These are phyloP conservation scores for Neocucurbitaria cava DNA, from an alignment of 2,329 filamentous ascomycete species.

Conservation along the genomic window DNA sequence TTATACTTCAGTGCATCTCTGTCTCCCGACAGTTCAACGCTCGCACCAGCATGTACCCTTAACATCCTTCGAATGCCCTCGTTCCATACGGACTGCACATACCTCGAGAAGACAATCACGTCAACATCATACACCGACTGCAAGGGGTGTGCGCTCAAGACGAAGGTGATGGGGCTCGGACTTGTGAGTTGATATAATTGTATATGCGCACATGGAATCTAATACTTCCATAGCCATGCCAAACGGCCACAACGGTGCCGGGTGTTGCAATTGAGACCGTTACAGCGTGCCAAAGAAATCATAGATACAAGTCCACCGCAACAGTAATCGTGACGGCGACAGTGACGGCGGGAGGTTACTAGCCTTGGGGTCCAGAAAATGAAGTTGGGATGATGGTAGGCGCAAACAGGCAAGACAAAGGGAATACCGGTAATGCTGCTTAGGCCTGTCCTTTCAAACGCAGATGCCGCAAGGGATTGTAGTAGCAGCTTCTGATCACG, in stretches of 20 bases:
- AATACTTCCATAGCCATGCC: conserved; percentile 24
- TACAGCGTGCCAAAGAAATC: conserved; percentile 12
- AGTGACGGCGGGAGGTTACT: background rate
- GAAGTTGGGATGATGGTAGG: background rate
- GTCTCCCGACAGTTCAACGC: background rate
- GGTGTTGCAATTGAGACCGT: conserved; percentile 18
- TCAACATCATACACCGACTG: conserved; percentile 37
- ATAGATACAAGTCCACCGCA: background rate
- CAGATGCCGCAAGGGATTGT: background rate
- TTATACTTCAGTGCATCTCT: conserved; percentile 2
- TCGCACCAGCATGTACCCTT: conserved; percentile 22
- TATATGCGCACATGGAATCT: conserved; percentile 2
- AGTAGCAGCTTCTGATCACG: background rate
- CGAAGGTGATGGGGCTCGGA: conserved; percentile 27
- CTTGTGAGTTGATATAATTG: conserved; percentile 23
- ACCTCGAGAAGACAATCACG: conserved; percentile 29
- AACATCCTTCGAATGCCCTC: conserved; percentile 25
- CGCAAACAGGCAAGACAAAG: background rate
- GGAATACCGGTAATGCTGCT: no score
- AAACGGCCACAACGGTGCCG: conserved; percentile 18
- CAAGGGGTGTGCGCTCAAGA: conserved; percentile 30
- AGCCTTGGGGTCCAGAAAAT: background rate
- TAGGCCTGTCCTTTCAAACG: background rate
- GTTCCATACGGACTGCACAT: conserved; percentile 29
- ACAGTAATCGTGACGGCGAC: background rate